Evolutionary conservation across 805 yeast genomes (phyloP), one percentile per base, ranked within the genome.

Genomic region (Candida incommunis): DNA sequence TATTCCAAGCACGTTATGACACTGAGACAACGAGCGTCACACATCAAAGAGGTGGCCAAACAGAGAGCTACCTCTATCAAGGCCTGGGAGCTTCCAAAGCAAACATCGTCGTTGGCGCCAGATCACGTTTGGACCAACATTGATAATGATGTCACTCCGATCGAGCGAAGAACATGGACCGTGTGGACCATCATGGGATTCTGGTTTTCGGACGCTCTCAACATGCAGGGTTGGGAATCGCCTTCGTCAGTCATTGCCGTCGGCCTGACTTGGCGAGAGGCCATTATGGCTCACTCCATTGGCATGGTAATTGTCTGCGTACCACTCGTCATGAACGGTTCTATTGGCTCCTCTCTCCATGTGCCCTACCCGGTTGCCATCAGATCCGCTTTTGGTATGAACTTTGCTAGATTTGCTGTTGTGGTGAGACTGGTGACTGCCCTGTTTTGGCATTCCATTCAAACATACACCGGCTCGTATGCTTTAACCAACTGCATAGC

Each of bases 391-490:
- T 25, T 25, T 25, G 27, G 27, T 13, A 9, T 25, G 11, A 7
- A 25, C 27, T 18, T 18, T 13, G 20, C 40, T 15, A 18, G 15
- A 11, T 7, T 34, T 15, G 40, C 40, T 34, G 15, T 34, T 13
- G 15, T 34, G 7, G 15, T 34, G 11, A 7, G 40, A 7, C 11
- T 18, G 67, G 43, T 16, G 7, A 35, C 45, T 71, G 71, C 58
- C 65, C 41, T 62, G 66, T 48, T 63, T 67, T 44, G 71, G 69
- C 15, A 71, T 67, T 4, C 70, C 69, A 29, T 62, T 69, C 60
- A 26, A 53, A 67, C 34, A 44, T 58, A 25, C 27, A 25, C 27
- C 27, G 27, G 27, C 13, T 25, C 27, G 11, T 25, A 25, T 25
- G 27, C 27, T 25, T 9, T 25, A 13, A 25, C 27, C 27, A 25